phyloP scores from a whole-genome alignment of 768 basidiomycete genomes.

The Candolleomyces efflorescens region DNA sequence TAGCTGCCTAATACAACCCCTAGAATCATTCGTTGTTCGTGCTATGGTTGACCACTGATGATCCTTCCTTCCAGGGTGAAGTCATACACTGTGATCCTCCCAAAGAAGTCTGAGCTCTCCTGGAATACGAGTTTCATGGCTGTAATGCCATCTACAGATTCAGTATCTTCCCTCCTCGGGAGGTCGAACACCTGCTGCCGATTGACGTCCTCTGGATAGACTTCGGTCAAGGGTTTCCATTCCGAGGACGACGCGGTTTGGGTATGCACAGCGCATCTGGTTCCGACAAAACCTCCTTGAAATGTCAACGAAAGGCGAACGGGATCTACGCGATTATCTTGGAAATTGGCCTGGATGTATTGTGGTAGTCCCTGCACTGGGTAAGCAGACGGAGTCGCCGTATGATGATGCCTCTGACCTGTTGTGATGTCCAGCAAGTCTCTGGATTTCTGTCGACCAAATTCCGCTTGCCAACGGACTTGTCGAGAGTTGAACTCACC shows the following conservation, averaged over 20 bases:
- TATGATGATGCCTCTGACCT: constrained; percentile 35
- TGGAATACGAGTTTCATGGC: constrained; percentile 69
- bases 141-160: constrained; percentile 29
- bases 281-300: constrained; percentile 85
- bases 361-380: constrained; percentile 68
- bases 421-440: constrained; percentile 84
- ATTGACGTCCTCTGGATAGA: constrained; percentile 83
- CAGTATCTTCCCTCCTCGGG: constrained; percentile 15
- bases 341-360: constrained; percentile 63
- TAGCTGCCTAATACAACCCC: not conserved
- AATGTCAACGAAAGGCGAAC: constrained; percentile 61
- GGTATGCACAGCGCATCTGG: constrained; percentile 48
- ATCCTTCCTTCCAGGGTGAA: constrained; percentile 36
- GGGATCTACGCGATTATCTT: constrained; percentile 45
- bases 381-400: not conserved
- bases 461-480: constrained; percentile 64
- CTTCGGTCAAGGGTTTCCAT: constrained; percentile 49
- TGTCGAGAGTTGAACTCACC: constrained; percentile 79
- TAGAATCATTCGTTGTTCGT: not conserved
- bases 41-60: not conserved
- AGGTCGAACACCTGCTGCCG: constrained; percentile 65
- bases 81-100: constrained; percentile 73
- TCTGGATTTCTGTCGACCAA: constrained; percentile 68
- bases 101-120: constrained; percentile 83
- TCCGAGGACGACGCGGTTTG: constrained; percentile 23